Conservation (phyloP, 352 stramenopile species). For the Aphanomyces euteiches region DNA sequence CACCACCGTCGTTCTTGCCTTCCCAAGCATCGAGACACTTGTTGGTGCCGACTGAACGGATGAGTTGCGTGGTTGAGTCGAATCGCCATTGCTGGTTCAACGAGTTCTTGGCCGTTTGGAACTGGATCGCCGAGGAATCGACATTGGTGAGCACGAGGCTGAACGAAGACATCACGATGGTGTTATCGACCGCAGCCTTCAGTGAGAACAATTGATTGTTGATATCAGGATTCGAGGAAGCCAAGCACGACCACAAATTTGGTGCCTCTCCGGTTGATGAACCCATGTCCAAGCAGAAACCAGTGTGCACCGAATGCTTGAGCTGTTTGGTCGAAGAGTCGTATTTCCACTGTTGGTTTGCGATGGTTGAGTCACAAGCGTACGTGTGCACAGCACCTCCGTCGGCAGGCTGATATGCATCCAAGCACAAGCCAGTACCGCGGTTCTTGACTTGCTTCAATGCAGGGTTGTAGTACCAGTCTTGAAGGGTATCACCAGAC, state of each 20-base stretch:
- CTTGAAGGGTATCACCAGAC: not conserved
- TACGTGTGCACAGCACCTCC: constrained; percentile 55
- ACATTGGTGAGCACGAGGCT: not conserved
- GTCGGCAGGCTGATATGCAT: constrained; percentile 43
- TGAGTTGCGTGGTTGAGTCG: not conserved
- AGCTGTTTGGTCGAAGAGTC: constrained; percentile 45
- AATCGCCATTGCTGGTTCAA: constrained; percentile 32
- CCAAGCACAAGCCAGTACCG: constrained; percentile 15
- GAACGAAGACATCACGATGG: not conserved
- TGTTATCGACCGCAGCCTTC: not conserved
- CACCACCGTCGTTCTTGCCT: constrained; percentile 42
- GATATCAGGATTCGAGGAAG: not conserved
- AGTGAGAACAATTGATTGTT: not conserved
- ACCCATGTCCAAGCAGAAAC: constrained; percentile 57
- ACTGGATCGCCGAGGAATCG: not conserved
- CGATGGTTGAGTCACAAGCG: constrained; percentile 45
- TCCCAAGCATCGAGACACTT: constrained; percentile 29
- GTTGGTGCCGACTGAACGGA: not conserved
- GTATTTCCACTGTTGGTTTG: constrained; percentile 63
- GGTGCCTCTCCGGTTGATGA: constrained; percentile 46
- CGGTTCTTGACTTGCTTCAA: constrained; percentile 27
- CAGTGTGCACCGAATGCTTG: constrained; percentile 40
- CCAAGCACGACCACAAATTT: constrained; percentile 38
- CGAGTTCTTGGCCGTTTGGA: not conserved
- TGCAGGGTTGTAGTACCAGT: not conserved